Conservation (phyloP, 768 basidiomycete genomes). For the Boletus vinaceobasis region DNA sequence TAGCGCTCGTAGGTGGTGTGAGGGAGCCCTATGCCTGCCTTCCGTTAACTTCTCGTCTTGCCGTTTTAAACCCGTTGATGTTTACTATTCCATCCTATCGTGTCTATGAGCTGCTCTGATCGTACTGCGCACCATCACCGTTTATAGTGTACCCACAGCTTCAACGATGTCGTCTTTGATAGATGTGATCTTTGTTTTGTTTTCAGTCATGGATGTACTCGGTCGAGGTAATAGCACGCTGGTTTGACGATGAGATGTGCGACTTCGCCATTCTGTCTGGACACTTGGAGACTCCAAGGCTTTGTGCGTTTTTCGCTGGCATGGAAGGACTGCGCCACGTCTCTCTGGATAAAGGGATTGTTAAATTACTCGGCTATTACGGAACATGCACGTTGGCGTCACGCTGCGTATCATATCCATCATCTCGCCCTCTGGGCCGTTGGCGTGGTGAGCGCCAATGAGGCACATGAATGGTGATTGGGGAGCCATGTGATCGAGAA, state of each 20-base stretch:
- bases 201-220: neutral
- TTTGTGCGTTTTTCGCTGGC: neutral
- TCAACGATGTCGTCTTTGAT: neutral
- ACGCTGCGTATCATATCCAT: neutral
- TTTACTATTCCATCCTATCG: neutral
- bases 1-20: neutral
- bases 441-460: neutral
- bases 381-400: neutral
- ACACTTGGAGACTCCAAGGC: neutral
- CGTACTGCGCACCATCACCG: neutral
- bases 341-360: neutral
- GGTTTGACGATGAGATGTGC: neutral
- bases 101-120: conserved; percentile 1
- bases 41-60: neutral
- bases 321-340: too few relatives aligned
- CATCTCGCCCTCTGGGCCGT: neutral
- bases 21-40: neutral
- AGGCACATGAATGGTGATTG: neutral
- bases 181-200: neutral
- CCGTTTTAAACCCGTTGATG: neutral
- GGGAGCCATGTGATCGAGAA: neutral
- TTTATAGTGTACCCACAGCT: neutral
- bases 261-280: neutral
- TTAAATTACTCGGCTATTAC: neutral
- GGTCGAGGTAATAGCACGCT: neutral